Evolutionary conservation across 2,329 filamentous ascomycete genomes (phyloP).

Genomic region (Xylaria sp.): DNA sequence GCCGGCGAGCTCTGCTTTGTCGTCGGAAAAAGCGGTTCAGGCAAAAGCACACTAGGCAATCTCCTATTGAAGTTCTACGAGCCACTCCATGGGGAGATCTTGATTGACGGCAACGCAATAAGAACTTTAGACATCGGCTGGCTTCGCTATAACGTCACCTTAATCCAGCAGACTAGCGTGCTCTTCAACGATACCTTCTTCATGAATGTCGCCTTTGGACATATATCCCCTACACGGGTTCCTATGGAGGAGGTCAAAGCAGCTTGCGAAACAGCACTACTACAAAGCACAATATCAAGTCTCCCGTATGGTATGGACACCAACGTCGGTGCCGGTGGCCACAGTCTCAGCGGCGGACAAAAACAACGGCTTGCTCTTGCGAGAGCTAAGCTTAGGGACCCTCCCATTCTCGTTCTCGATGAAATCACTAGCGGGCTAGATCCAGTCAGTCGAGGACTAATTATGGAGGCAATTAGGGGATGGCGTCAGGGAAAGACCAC

Average conservation of each 20-base stretch:
- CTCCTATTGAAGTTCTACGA: conserved; percentile 82
- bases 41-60: conserved; percentile 89
- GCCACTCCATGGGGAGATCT: conserved; percentile 70
- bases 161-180: conserved; percentile 84
- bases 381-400: conserved; percentile 78
- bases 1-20: conserved; percentile 80
- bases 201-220: conserved; percentile 81
- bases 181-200: conserved; percentile 85
- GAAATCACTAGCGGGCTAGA: conserved; percentile 91
- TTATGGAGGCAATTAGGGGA: conserved; percentile 78
- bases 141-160: conserved; percentile 79
- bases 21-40: conserved; percentile 87
- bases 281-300: conserved; percentile 72
- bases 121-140: conserved; percentile 72
- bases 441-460: conserved; percentile 69
- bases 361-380: conserved; percentile 84
- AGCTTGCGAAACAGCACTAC: conserved; percentile 73
- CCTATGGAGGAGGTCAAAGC: conserved; percentile 64
- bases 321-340: conserved; percentile 73
- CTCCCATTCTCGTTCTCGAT: conserved; percentile 84
- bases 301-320: conserved; percentile 80
- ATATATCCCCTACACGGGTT: conserved; percentile 58
- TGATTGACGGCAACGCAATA: conserved; percentile 73
- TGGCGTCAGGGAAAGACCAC: conserved; percentile 88
- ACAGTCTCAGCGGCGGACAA: conserved; percentile 83